Conservation (phyloP, 1,284 basidiomycete genomes). For the Cryptococcus neoformans region DNA sequence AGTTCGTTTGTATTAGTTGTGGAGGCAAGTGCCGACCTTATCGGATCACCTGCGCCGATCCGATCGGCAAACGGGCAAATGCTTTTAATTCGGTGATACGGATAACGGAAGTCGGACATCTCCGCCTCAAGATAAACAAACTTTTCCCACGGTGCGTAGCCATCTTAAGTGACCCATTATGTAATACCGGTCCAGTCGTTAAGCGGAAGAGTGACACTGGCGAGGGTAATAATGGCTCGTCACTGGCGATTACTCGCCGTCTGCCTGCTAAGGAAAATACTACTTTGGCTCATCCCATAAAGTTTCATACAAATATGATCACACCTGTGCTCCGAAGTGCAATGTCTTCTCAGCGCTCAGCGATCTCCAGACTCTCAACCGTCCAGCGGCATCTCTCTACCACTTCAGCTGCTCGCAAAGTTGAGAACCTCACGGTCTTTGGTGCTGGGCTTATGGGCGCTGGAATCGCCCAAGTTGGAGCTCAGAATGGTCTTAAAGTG, state of each 20-base stretch:
- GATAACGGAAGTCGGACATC: no score
- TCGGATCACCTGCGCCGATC: no score
- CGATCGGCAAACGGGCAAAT: no score
- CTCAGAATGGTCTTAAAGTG: slow-evolving; percentile 52
- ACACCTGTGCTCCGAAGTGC: slow-evolving; percentile 1
- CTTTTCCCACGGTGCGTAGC: no score
- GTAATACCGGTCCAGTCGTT: not conserved
- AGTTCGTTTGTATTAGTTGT: no score
- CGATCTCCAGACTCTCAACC: slow-evolving; percentile 13
- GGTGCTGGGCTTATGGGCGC: slow-evolving; percentile 56
- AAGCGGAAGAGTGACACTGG: not conserved
- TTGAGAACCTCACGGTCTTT: slow-evolving; percentile 50
- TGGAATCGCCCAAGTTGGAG: slow-evolving; percentile 55
- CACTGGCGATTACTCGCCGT: no score
- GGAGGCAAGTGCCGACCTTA: no score
- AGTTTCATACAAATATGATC: not conserved
- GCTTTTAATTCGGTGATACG: no score
- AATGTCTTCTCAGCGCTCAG: slow-evolving; percentile 6
- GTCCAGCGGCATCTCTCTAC: slow-evolving; percentile 27
- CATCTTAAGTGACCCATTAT: not conserved
- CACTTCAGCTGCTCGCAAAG: slow-evolving; percentile 8
- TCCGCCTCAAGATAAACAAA: no score
- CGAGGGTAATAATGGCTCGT: no score
- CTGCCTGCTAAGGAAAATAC: not conserved
- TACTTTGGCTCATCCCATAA: not conserved